A percentile compares a stretch with the other conserved stretches of the same genome.
These are phyloP conservation scores for Phytomonas serpens DNA, from an alignment of 208 protist species.

Conservation along the genomic window DNA sequence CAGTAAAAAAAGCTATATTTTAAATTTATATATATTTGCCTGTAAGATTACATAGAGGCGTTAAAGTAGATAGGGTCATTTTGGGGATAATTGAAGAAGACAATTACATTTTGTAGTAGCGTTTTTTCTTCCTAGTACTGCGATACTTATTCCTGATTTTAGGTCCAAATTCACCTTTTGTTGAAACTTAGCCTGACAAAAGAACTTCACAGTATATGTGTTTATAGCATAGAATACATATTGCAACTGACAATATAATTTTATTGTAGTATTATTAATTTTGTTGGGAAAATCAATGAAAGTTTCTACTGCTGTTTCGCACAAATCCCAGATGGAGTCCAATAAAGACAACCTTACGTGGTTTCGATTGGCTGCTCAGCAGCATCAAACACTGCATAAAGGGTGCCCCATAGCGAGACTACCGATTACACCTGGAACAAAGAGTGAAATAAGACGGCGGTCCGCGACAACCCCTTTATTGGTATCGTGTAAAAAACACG, in stretches of 20 bases:
- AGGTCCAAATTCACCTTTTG: background rate
- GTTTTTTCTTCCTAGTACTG: background rate
- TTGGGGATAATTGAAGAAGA: background rate
- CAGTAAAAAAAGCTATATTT: background rate
- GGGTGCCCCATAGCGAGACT: background rate
- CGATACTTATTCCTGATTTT: background rate
- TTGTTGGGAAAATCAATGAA: background rate
- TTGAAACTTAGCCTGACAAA: background rate
- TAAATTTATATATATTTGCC: background rate
- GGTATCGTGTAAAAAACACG: background rate
- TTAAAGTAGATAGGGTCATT: background rate
- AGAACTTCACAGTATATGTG: background rate
- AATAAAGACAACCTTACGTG: background rate
- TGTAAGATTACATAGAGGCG: background rate
- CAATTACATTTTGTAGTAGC: background rate
- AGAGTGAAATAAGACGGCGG: background rate
- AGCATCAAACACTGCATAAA: background rate
- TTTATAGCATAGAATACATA: conserved; percentile 5
- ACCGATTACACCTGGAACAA: background rate
- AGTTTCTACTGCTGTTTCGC: background rate
- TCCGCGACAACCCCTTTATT: background rate
- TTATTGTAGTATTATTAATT: background rate
- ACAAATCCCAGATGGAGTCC: background rate
- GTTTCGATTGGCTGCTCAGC: background rate
- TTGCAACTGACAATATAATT: background rate